These are phyloP conservation scores for Wallacemonas rigidus DNA, from an alignment of 208 protist genomes.

Conservation along the genomic window DNA sequence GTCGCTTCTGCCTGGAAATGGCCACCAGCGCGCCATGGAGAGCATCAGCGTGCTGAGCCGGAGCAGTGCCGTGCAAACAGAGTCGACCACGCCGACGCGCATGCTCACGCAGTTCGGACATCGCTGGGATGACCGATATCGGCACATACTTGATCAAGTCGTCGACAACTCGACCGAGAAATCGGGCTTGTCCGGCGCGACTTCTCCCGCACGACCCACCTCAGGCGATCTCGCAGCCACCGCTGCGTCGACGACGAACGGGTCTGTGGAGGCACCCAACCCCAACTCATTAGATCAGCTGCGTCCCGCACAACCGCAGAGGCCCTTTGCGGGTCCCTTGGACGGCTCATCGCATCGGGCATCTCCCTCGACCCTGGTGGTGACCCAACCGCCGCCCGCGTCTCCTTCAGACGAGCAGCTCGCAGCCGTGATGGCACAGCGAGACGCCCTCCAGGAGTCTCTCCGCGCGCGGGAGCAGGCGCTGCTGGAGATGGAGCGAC, in stretches of 20 bases:
- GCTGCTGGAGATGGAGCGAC: conserved; percentile 44
- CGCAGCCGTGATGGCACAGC: neutral
- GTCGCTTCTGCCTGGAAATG: neutral
- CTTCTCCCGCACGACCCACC: neutral
- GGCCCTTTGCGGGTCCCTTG: too few species aligned
- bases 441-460: conserved; percentile 38
- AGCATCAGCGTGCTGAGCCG: neutral
- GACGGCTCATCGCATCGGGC: too few species aligned
- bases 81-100: conserved; percentile 9
- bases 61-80: conserved; percentile 2
- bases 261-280: too few species aligned
- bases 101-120: conserved; percentile 18
- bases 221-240: neutral
- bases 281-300: too few species aligned
- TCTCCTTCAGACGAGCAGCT: neutral
- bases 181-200: neutral
- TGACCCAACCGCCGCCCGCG: too few species aligned
- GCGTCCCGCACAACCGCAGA: too few species aligned
- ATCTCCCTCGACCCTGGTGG: too few species aligned
- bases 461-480: conserved; percentile 36
- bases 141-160: conserved; percentile 3
- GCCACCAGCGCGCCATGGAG: neutral
- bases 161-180: neutral
- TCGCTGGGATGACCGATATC: conserved; percentile 14
- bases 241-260: neutral